These are phyloP conservation scores for Lipomyces kockii DNA, from an alignment of 805 yeast species.

Conservation along the genomic window DNA sequence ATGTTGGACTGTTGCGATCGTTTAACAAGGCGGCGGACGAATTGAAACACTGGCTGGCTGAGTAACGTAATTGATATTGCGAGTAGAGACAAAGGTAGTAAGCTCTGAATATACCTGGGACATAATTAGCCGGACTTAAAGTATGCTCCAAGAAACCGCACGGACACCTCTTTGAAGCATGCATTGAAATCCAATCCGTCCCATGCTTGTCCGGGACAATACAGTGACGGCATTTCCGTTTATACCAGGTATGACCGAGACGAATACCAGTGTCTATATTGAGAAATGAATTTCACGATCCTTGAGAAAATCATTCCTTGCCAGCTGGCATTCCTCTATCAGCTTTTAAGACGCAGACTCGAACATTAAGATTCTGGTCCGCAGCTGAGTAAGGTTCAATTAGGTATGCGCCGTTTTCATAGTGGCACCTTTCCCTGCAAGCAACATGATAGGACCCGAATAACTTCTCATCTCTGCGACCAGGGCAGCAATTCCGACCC, in stretches of 20 bases:
- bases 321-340: too few species aligned
- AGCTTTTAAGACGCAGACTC: too few species aligned
- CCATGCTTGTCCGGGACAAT: slow-evolving; percentile 17
- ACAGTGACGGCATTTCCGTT: slow-evolving; percentile 4
- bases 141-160: too few species aligned
- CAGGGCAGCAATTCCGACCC: too few species aligned
- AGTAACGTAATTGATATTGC: slow-evolving; percentile 12
- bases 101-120: slow-evolving; percentile 21
- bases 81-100: slow-evolving; percentile 13
- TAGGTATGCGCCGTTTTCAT: too few species aligned
- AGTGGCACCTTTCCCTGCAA: too few species aligned
- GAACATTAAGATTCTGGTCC: too few species aligned
- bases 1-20: background rate
- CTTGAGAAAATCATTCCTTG: too few species aligned
- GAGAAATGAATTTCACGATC: background rate
- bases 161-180: slow-evolving; percentile 19
- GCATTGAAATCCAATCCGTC: slow-evolving; percentile 12
- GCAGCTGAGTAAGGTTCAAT: too few species aligned
- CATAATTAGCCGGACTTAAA: background rate
- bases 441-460: too few species aligned
- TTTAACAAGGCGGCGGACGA: background rate
- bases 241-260: background rate
- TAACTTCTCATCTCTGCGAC: too few species aligned
- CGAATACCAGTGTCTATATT: background rate
- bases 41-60: slow-evolving; percentile 3